Conservation (phyloP, 2,329 filamentous ascomycete genomes). For the Xylogone sp. region DNA sequence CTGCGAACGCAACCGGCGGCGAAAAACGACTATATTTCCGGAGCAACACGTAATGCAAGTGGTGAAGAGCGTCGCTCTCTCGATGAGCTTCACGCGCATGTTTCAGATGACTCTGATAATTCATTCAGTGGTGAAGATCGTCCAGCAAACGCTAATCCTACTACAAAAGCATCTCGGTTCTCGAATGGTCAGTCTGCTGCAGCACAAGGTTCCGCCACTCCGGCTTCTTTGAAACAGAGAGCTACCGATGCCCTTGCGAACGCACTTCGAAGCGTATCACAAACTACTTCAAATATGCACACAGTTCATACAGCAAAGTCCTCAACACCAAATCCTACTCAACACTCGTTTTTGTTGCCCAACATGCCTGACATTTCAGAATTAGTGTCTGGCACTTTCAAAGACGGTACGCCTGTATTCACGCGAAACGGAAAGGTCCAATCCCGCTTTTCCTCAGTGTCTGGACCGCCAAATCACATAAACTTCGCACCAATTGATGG, state of each 20-base stretch:
- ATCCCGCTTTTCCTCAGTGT: slow-evolving; percentile 50
- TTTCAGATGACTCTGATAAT: slow-evolving; percentile 47
- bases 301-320: slow-evolving; percentile 27
- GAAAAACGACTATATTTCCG: slow-evolving; percentile 18
- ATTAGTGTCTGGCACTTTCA: slow-evolving; percentile 49
- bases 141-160: slow-evolving; percentile 34
- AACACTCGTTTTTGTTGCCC: slow-evolving; percentile 58
- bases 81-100: slow-evolving; percentile 52
- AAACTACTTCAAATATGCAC: slow-evolving; percentile 13
- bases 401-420: slow-evolving; percentile 35
- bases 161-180: slow-evolving; percentile 52
- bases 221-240: slow-evolving; percentile 13
- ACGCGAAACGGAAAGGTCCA: slow-evolving; percentile 44
- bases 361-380: slow-evolving; percentile 59
- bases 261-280: slow-evolving; percentile 1
- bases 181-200: slow-evolving; percentile 30
- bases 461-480: slow-evolving; percentile 27
- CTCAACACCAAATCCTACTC: slow-evolving; percentile 43
- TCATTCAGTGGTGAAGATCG: slow-evolving; percentile 47
- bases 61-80: slow-evolving; percentile 42
- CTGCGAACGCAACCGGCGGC: slow-evolving; percentile 6
- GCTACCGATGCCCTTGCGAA: slow-evolving; percentile 7
- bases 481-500: slow-evolving; percentile 42
- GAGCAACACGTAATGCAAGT: slow-evolving; percentile 26
- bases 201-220: slow-evolving; percentile 34